Evolutionary conservation across 306 rosid genomes (phyloP), one percentile per base, ranked within the genome.

Genomic region (Begonia masoniana): DNA sequence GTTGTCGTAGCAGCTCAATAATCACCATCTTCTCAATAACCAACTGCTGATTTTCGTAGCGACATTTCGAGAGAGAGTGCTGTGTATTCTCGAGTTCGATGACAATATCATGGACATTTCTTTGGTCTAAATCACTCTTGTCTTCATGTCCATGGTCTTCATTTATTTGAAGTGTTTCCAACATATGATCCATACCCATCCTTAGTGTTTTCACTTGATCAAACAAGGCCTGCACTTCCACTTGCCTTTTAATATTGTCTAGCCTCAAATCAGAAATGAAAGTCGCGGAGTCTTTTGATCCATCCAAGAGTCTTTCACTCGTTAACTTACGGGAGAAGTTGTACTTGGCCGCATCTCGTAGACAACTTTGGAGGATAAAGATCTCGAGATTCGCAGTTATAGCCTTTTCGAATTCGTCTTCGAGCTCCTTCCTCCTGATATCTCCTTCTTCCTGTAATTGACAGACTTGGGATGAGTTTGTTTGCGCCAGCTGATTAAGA

Each of bases 1-100:
- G 59, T 66, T 83, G 96, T 70, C 57, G 76, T 56, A 83, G 73
- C 62, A 80, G 62, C 54, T 76, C 46, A 49, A 73, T 54, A 68
- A 81, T 76, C 73, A 91, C 65, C 7, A 82, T 80, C 70, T 81
- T 91, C 84, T 85, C 85, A 61, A 76, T 41, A 39, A 75, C 66
- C 58, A 72, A 53, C 54, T 73, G 69, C 57, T 78, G 83, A 57
- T 68, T 78, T 74, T 81, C 80, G 39, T 67, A 70, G 50, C 58
- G 64, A 73, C 59, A 59, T 56, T 56, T 55, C 62, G 56, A 71
- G 45, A 75, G 45, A 50, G 65, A 73, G 42, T 59, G 66, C 43
- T 69, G 71, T 23, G 51, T 71, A 48, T 85, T 91, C 65, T 78
- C 71, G 57, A 85, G 71, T 62, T 31, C 39, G 1, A 31, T 6